These are phyloP conservation scores for Fusarium foetens DNA, from an alignment of 2,329 filamentous ascomycete genomes.

Conservation along the genomic window DNA sequence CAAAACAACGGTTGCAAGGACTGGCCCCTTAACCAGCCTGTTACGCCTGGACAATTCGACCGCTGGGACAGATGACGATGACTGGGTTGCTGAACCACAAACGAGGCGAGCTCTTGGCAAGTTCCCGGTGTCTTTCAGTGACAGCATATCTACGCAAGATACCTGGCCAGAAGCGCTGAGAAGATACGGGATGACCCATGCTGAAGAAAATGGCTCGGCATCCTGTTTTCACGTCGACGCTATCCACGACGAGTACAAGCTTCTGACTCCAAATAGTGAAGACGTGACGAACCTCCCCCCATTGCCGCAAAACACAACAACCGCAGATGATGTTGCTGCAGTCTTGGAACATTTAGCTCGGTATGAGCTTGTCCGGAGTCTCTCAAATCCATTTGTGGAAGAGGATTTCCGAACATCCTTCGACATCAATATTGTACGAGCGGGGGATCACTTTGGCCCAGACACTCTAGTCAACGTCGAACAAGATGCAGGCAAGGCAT, in stretches of 20 bases:
- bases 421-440: background rate
- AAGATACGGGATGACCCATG: background rate
- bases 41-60: background rate
- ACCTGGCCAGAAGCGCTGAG: background rate
- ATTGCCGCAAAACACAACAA: background rate
- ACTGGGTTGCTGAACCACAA: slow-evolving; percentile 2
- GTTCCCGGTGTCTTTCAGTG: background rate
- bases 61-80: background rate
- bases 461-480: background rate
- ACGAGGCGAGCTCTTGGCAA: background rate
- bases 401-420: background rate
- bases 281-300: background rate
- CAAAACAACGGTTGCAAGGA: background rate
- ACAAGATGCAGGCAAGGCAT: background rate
- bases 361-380: slow-evolving; percentile 1
- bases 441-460: background rate
- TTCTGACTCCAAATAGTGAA: background rate
- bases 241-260: background rate
- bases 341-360: background rate
- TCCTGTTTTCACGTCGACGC: background rate
- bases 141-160: background rate
- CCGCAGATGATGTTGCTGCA: background rate
- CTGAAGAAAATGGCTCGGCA: fast-evolving
- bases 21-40: background rate
- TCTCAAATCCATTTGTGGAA: background rate